Conservation (phyloP, 177 flowering plant genomes). For the Tripterygium wilfordii region DNA sequence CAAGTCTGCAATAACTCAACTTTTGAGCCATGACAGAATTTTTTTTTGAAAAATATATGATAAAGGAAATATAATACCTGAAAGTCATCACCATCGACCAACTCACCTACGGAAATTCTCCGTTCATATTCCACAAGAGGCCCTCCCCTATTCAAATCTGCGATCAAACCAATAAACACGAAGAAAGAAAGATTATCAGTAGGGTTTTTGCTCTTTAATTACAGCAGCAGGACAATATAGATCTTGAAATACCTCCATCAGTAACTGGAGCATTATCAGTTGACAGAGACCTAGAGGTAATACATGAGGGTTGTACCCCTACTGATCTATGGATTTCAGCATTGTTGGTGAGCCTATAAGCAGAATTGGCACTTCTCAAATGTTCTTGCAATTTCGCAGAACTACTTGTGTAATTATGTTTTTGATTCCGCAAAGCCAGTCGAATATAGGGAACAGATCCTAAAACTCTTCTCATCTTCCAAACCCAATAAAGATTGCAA, state of each 20-base stretch:
- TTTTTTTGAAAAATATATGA: no score
- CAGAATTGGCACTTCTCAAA: constrained; percentile 8
- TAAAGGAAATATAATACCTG: constrained; percentile 45
- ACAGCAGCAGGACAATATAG: neutral
- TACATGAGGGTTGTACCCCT: constrained; percentile 5
- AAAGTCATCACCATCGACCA: constrained; percentile 72
- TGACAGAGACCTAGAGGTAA: constrained; percentile 40
- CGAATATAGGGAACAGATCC: constrained; percentile 29
- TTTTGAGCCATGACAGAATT: no score
- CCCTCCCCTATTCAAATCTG: constrained; percentile 48
- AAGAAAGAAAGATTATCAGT: constrained; percentile 6
- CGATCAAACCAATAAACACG: neutral
- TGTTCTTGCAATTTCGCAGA: constrained; percentile 9
- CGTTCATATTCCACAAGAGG: constrained; percentile 92
- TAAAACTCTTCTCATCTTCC: constrained; percentile 41
- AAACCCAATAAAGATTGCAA: no score
- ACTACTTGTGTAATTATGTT: constrained; percentile 9
- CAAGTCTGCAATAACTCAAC: no score
- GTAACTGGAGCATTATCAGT: constrained; percentile 33
- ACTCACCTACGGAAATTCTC: constrained; percentile 78
- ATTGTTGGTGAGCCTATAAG: constrained; percentile 4
- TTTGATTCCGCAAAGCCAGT: constrained; percentile 20
- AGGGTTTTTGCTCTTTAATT: no score
- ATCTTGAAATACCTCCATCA: constrained; percentile 30
- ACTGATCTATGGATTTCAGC: constrained; percentile 18